phyloP scores from a whole-genome alignment of 176 grass and related monocot genomes.

The Musa itinerans region DNA sequence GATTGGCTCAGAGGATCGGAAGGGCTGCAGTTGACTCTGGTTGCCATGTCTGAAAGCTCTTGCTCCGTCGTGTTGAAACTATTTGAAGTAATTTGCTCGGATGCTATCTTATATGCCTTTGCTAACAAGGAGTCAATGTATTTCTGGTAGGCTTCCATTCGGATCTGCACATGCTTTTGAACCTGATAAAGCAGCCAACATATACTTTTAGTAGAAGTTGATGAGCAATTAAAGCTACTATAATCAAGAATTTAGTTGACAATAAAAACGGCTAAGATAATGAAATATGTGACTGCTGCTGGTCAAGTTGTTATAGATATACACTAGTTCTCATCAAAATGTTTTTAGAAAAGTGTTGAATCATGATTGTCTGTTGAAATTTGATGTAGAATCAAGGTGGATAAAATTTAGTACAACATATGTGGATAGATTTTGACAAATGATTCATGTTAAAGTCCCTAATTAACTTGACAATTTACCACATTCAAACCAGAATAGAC shows the following conservation, averaged over 20 bases:
- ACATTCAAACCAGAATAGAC: too few species aligned
- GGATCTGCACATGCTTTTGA: conserved; percentile 90
- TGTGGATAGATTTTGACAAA: too few species aligned
- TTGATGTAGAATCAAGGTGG: too few species aligned
- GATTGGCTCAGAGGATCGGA: conserved; percentile 50
- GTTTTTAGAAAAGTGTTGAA: not conserved
- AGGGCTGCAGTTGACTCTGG: conserved; percentile 33
- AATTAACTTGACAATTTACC: too few species aligned
- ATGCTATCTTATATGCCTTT: conserved; percentile 83
- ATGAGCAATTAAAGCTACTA: not conserved
- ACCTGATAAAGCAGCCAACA: conserved; percentile 33
- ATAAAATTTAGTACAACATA: too few species aligned
- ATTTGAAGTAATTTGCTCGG: conserved; percentile 56
- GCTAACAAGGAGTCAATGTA: conserved; percentile 83
- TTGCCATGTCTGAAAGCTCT: conserved; percentile 39
- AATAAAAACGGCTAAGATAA: not conserved
- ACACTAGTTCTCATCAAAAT: not conserved
- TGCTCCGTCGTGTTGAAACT: conserved; percentile 43
- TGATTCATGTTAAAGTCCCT: too few species aligned
- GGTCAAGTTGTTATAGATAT: not conserved
- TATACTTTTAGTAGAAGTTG: not conserved
- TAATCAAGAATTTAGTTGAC: not conserved
- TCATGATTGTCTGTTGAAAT: not conserved
- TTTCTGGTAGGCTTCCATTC: conserved; percentile 79
- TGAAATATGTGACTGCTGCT: not conserved